A percentile compares a stretch with the other conserved stretches of the same genome.
Evolutionary conservation across 2,329 filamentous ascomycete genomes (phyloP).

Genomic region (Fusarium sp.): DNA sequence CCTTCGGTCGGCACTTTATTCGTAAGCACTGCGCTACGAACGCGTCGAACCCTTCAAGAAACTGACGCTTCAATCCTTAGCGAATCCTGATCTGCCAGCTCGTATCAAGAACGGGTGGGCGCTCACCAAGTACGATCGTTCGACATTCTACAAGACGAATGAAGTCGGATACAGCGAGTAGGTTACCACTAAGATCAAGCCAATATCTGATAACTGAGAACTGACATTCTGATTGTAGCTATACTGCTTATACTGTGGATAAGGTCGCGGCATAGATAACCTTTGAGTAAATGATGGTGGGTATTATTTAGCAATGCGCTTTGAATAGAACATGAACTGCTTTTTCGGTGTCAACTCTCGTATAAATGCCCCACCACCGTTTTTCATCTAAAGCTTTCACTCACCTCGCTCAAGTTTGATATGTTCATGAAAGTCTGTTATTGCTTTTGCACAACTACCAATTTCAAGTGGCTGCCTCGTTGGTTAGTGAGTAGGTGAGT

Average conservation of each 20-base stretch:
- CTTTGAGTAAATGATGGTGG: neutral
- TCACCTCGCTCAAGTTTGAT: neutral
- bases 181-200: neutral
- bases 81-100: constrained; percentile 35
- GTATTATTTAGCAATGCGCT: neutral
- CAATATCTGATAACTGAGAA: neutral
- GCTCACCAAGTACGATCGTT: constrained; percentile 30
- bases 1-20: constrained; percentile 49
- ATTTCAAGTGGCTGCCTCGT: neutral
- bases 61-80: neutral
- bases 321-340: neutral
- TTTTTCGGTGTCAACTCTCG: neutral
- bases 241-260: constrained; percentile 11
- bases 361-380: neutral
- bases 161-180: constrained; percentile 36
- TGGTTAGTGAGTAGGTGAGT: no score
- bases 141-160: constrained; percentile 24
- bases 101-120: constrained; percentile 33
- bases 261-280: neutral
- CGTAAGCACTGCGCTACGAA: neutral
- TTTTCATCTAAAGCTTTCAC: no score
- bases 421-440: neutral
- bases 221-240: neutral
- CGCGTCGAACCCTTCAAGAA: accelerated
- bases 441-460: neutral